phyloP scores from a whole-genome alignment of 2,329 filamentous ascomycete genomes.

The Eutypa lata region DNA sequence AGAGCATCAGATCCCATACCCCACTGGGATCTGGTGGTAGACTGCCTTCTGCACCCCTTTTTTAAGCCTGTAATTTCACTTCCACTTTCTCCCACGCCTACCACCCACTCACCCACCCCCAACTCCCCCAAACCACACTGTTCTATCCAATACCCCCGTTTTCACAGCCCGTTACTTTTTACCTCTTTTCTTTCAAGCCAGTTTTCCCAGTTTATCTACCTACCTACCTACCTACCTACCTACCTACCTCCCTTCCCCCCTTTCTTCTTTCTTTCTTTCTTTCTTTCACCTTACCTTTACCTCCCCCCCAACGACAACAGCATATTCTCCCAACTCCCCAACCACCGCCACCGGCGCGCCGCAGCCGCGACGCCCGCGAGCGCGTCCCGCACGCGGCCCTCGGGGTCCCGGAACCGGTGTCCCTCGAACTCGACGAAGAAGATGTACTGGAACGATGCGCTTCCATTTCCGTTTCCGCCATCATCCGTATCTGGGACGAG shows the following conservation, averaged over 20 bases:
- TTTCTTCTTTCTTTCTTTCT: background rate
- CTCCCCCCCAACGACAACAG: background rate
- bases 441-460: conserved; percentile 80
- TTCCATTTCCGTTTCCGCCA: conserved; percentile 9
- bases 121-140: too few relatives aligned
- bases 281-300: conserved; percentile 1
- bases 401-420: conserved; percentile 48
- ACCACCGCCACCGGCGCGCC: conserved; percentile 63
- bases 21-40: too few relatives aligned
- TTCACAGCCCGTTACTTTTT: too few relatives aligned
- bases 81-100: too few relatives aligned
- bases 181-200: too few relatives aligned
- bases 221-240: too few relatives aligned
- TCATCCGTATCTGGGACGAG: conserved; percentile 30
- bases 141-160: too few relatives aligned
- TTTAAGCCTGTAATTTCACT: too few relatives aligned
- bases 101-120: too few relatives aligned
- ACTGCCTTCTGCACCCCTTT: too few relatives aligned
- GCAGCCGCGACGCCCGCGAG: conserved; percentile 55
- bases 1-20: too few relatives aligned
- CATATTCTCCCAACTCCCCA: conserved; percentile 62
- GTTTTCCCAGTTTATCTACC: too few relatives aligned
- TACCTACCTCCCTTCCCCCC: background rate
- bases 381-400: conserved; percentile 57
- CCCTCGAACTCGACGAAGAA: conserved; percentile 92